phyloP scores from a whole-genome alignment of 2,329 filamentous ascomycete species.

The Eurotiales sp. region DNA sequence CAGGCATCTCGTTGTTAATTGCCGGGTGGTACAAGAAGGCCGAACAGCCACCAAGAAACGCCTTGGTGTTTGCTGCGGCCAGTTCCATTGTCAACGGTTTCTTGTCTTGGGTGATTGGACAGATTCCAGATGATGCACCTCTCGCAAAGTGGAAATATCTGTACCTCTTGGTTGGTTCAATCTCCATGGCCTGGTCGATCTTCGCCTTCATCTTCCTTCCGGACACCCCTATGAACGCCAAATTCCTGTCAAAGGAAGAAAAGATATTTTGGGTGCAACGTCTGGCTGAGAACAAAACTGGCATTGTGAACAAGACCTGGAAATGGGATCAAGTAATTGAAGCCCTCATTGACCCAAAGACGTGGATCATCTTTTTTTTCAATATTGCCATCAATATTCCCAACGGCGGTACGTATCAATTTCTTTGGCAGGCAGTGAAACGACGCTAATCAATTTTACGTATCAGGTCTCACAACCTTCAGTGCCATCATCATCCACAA shows the following conservation, averaged over 20 bases:
- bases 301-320: conserved; percentile 28
- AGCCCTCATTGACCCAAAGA: conserved; percentile 34
- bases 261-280: conserved; percentile 44
- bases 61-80: conserved; percentile 35
- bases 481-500: conserved; percentile 36
- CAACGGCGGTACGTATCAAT: conserved; percentile 22
- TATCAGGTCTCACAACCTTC: conserved; percentile 31
- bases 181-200: conserved; percentile 51
- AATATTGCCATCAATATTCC: conserved; percentile 33
- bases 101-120: not conserved
- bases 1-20: conserved; percentile 32
- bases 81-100: conserved; percentile 28
- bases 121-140: conserved; percentile 6
- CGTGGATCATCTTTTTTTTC: conserved; percentile 31
- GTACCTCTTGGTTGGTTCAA: conserved; percentile 50
- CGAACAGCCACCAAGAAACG: conserved; percentile 33
- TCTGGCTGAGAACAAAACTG: conserved; percentile 36
- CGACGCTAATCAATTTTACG: not conserved
- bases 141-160: conserved; percentile 43
- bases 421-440: not conserved
- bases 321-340: conserved; percentile 27
- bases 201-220: conserved; percentile 44
- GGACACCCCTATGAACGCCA: conserved; percentile 44
- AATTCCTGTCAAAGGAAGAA: conserved; percentile 55
- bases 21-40: conserved; percentile 36